Evolutionary conservation across 371 early-diverging fungal genomes (phyloP).

Genomic region (Apophysomyces trapeziformis): DNA sequence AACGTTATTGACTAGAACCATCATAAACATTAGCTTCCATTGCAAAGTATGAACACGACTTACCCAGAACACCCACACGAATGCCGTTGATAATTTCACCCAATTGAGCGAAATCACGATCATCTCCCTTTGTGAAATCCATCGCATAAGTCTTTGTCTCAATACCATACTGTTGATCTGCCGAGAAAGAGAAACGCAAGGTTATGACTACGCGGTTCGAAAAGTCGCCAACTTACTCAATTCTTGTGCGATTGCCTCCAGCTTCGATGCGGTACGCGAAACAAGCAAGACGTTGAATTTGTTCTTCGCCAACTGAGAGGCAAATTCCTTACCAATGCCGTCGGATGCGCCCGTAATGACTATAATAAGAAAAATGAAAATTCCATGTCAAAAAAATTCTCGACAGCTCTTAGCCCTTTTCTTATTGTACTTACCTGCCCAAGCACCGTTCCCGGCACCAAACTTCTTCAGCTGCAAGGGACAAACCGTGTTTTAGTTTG

Average conservation of each 20-base stretch:
- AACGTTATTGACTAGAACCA: slow-evolving; percentile 86
- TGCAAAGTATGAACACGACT: slow-evolving; percentile 10
- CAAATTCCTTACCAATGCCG: slow-evolving; percentile 97
- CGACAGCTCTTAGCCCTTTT: background rate
- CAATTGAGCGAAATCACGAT: slow-evolving; percentile 72
- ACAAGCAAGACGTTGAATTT: slow-evolving; percentile 90
- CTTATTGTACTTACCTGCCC: slow-evolving; percentile 70
- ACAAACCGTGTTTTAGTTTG: background rate
- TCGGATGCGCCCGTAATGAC: slow-evolving; percentile 98
- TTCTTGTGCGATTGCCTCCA: slow-evolving; percentile 79
- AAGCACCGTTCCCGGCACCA: slow-evolving; percentile 83
- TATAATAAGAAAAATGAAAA: slow-evolving; percentile 11
- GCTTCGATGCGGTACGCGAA: slow-evolving; percentile 86
- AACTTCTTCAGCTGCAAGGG: slow-evolving; percentile 68
- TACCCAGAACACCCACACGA: slow-evolving; percentile 74
- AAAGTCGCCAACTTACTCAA: slow-evolving; percentile 48
- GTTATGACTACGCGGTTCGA: background rate
- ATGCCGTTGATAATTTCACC: slow-evolving; percentile 57
- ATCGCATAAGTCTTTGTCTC: slow-evolving; percentile 77
- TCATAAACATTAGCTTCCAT: background rate
- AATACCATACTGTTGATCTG: slow-evolving; percentile 57
- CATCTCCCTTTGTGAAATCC: slow-evolving; percentile 79
- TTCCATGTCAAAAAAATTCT: background rate
- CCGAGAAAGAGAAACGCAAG: background rate
- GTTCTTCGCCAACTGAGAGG: slow-evolving; percentile 84